Percentiles rank a stretch among this genome's conserved stretches.
phyloP scores from a whole-genome alignment of 2,329 filamentous ascomycete species.

The Sporothrix protearum region DNA sequence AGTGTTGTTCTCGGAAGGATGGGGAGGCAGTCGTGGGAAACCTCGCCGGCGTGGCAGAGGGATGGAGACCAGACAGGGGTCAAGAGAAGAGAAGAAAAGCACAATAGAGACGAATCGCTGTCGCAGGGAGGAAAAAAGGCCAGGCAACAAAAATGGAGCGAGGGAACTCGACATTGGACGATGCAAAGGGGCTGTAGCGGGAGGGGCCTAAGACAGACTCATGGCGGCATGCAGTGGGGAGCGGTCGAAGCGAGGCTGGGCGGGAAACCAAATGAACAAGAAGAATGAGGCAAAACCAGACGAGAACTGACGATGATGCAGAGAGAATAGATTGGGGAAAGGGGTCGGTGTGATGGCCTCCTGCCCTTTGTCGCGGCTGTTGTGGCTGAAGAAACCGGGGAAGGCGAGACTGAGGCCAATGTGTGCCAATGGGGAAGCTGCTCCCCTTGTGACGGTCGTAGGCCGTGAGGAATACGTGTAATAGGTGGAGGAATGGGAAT shows the following conservation, averaged over 20 bases:
- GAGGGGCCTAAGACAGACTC: slow-evolving; percentile 1
- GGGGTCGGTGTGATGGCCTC: background rate
- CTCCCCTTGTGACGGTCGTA: background rate
- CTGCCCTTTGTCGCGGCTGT: background rate
- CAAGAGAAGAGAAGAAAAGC: background rate
- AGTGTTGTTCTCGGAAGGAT: slow-evolving; percentile 8
- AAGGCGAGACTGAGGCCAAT: slow-evolving; percentile 8
- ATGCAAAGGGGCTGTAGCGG: background rate
- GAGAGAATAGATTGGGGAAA: background rate
- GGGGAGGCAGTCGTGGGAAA: background rate
- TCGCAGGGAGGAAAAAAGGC: background rate
- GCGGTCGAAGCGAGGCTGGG: background rate
- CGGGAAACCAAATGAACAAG: background rate
- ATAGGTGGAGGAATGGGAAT: background rate
- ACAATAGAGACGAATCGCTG: background rate
- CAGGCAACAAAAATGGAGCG: slow-evolving; percentile 13
- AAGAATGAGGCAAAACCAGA: background rate
- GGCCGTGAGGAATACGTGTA: slow-evolving; percentile 3
- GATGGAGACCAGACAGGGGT: background rate
- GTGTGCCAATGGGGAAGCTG: slow-evolving; percentile 14
- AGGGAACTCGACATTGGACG: background rate
- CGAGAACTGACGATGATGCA: background rate
- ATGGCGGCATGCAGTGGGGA: slow-evolving; percentile 2
- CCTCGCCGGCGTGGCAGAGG: background rate
- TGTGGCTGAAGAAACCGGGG: slow-evolving; percentile 15